Evolutionary conservation across 352 stramenopile species (phyloP), one percentile per base, ranked within the genome.

Genomic region (Globisporangium polare): DNA sequence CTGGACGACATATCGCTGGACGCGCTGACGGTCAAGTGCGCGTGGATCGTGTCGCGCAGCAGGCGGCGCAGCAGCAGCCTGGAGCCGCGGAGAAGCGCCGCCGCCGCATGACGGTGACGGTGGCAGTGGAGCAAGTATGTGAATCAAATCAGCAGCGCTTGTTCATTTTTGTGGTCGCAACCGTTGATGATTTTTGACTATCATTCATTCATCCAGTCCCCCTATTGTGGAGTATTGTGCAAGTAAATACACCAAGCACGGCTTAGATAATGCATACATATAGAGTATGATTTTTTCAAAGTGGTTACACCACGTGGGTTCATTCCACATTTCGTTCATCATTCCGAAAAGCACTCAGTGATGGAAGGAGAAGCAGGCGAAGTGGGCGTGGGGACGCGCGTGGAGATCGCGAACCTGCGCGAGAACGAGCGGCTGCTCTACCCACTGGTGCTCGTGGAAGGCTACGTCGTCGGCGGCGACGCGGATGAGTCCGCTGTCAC

Each of bases 351-450:
- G 24, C 13, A 22, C 24, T 5, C 24, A 8, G 24, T 6, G 47
- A 53, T 53, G 47, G 47, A 53, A 26, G 39, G 22, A 29, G 43
- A 22, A 50, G 4, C 10, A 51, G 7, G 17, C 4, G 10, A 20
- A 13, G 20, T 13, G 9, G 5, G 12, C 27, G 15, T 24, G 27
- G n/a, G 17, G 18, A 12, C 56, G 9, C 42, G 52, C 31, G 80
- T 90, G 64, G 73, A 91, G 18, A 78, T 97, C 12, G 78, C 86
- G 53, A 98, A 96, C 61, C 70, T 95, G 24, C 69, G 80, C 46
- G 77, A 94, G 61, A 90, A 89, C 45, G 95, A 94, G 57, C 78
- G 68, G 5, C 53, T 90, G 20, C 57, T 71, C 22, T 76, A 83
- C 49, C 78, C 78, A 8, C 66, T 88, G 31, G 67, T 87, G 22